Evolutionary conservation across 1,284 basidiomycete species (phyloP).

Genomic region (Termitomyces sp.): DNA sequence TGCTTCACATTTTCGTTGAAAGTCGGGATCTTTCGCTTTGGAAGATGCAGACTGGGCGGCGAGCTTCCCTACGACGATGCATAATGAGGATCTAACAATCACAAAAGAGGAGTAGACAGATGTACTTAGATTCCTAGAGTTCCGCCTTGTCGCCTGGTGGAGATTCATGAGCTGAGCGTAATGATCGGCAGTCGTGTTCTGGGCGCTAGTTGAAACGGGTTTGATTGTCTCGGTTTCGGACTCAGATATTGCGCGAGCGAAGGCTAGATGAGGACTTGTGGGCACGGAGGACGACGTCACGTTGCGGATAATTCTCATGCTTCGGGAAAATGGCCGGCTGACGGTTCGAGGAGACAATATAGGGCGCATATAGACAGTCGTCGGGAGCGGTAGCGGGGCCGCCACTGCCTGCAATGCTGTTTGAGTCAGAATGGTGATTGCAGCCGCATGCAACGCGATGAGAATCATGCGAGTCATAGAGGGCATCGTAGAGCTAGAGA

Average conservation of each 20-base stretch:
- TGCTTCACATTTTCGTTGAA: constrained; percentile 34
- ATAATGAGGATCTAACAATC: not conserved
- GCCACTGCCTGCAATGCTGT: constrained; percentile 23
- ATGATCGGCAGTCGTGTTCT: constrained; percentile 7
- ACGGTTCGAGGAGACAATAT: not conserved
- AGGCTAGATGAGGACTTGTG: not conserved
- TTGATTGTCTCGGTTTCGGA: not conserved
- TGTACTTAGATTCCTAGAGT: constrained; percentile 15
- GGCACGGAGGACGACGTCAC: not conserved
- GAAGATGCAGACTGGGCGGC: constrained; percentile 28
- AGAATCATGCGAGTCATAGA: constrained; percentile 33
- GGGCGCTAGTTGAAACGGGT: not conserved
- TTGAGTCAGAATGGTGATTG: constrained; percentile 33
- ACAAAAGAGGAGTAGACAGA: not conserved
- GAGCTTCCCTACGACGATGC: constrained; percentile 27
- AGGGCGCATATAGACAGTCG: not conserved
- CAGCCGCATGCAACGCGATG: constrained; percentile 35
- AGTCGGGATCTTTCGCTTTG: constrained; percentile 27
- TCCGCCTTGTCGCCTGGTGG: constrained; percentile 10
- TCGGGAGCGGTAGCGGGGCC: constrained; percentile 16
- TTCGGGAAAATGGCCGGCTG: constrained; percentile 1
- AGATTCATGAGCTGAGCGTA: constrained; percentile 9
- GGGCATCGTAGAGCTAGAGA: constrained; percentile 29
- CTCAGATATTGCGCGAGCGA: not conserved
- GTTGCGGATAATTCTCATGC: constrained; percentile 14